Percentiles rank a stretch among this genome's conserved stretches.
Evolutionary conservation across 1,284 basidiomycete species (phyloP).

Genomic region (Pisolithus thermaeus): DNA sequence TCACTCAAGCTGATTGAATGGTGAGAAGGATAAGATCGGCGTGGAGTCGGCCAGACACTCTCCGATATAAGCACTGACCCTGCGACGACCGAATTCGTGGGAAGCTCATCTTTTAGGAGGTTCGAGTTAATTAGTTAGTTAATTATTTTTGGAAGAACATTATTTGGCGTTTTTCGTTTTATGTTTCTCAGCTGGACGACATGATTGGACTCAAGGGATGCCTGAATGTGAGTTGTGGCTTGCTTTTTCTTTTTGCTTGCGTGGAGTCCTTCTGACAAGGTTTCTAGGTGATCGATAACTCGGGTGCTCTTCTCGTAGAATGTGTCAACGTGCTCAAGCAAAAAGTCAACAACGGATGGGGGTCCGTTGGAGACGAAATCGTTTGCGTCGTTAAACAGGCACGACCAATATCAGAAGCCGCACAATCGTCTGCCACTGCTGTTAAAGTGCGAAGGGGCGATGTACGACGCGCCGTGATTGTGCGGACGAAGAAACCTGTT

Average conservation of each 20-base stretch:
- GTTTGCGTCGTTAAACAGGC: slow-evolving; percentile 95
- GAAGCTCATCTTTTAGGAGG: not conserved
- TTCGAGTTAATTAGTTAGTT: not conserved
- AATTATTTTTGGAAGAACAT: not conserved
- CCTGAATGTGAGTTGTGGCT: slow-evolving; percentile 58
- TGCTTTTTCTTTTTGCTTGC: not conserved
- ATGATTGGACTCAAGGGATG: slow-evolving; percentile 95
- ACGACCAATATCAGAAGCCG: slow-evolving; percentile 68
- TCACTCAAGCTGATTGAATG: slow-evolving; percentile 6
- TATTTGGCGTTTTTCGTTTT: not conserved
- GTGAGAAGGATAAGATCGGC: slow-evolving; percentile 14
- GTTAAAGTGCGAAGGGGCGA: slow-evolving; percentile 90
- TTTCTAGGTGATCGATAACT: slow-evolving; percentile 91
- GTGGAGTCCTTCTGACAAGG: not conserved
- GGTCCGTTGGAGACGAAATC: slow-evolving; percentile 88
- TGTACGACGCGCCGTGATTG: slow-evolving; percentile 91
- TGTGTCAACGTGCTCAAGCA: slow-evolving; percentile 97
- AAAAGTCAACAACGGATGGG: slow-evolving; percentile 88
- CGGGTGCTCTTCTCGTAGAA: slow-evolving; percentile 93
- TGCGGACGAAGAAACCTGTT: slow-evolving; percentile 82
- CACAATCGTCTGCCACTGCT: slow-evolving; percentile 57
- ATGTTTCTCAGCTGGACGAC: slow-evolving; percentile 3
- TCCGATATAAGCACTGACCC: not conserved
- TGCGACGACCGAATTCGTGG: slow-evolving; percentile 5
- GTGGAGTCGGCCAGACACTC: slow-evolving; percentile 2